Percentiles rank a stretch among this genome's conserved stretches.
These are phyloP conservation scores for Paramyrothecium sp. DNA, from an alignment of 2,329 filamentous ascomycete genomes.

Conservation along the genomic window DNA sequence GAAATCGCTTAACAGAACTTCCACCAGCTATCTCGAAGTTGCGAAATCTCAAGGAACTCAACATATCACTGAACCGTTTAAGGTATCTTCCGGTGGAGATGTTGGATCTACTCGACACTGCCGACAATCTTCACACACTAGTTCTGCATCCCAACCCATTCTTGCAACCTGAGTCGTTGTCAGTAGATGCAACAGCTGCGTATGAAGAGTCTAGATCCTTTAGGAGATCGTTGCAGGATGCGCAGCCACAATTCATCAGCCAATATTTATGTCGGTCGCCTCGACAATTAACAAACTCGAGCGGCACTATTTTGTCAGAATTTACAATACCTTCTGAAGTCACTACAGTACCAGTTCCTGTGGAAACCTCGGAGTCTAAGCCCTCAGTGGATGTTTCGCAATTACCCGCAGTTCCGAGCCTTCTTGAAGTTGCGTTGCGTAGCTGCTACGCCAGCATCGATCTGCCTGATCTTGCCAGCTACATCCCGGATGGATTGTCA, in stretches of 20 bases:
- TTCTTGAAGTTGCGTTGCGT: slow-evolving; percentile 50
- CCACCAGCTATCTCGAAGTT: slow-evolving; percentile 59
- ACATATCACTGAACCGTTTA: slow-evolving; percentile 64
- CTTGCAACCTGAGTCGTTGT: slow-evolving; percentile 33
- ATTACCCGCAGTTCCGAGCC: slow-evolving; percentile 41
- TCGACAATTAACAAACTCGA: slow-evolving; percentile 27
- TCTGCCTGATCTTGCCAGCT: slow-evolving; percentile 38
- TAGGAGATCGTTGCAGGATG: background rate
- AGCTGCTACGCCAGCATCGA: slow-evolving; percentile 43
- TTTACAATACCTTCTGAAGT: slow-evolving; percentile 24
- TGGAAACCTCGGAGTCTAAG: slow-evolving; percentile 5
- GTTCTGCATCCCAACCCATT: slow-evolving; percentile 64
- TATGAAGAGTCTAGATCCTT: slow-evolving; percentile 8
- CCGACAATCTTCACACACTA: slow-evolving; percentile 48
- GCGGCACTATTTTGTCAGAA: slow-evolving; percentile 23
- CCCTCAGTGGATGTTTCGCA: slow-evolving; percentile 8
- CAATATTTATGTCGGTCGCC: slow-evolving; percentile 26
- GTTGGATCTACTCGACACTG: slow-evolving; percentile 49
- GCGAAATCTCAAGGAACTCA: slow-evolving; percentile 58
- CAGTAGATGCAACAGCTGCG: slow-evolving; percentile 6
- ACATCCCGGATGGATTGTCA: slow-evolving; percentile 39
- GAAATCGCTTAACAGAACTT: slow-evolving; percentile 60
- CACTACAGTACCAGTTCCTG: slow-evolving; percentile 5
- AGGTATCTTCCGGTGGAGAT: slow-evolving; percentile 62
- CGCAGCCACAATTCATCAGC: slow-evolving; percentile 18